Conservation (phyloP, 805 yeast species). For the Nakazawaea anatomiae region DNA sequence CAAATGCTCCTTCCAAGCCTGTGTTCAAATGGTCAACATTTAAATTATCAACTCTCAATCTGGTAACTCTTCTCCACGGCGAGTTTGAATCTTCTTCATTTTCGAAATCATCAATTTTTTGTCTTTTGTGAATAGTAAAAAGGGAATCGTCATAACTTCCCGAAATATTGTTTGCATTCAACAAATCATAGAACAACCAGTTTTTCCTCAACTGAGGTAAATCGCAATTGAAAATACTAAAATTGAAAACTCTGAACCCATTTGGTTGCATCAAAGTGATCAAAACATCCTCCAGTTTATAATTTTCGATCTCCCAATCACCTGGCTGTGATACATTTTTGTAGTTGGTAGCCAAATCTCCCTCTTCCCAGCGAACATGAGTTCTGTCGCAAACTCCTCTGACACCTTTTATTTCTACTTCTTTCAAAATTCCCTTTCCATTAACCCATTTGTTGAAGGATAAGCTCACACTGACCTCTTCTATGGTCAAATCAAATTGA, state of each 20-base stretch:
- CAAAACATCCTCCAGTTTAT: slow-evolving; percentile 78
- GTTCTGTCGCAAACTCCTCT: slow-evolving; percentile 92
- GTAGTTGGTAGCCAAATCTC: slow-evolving; percentile 79
- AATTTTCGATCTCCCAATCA: slow-evolving; percentile 86
- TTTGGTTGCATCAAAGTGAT: slow-evolving; percentile 79
- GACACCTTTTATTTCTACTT: slow-evolving; percentile 73
- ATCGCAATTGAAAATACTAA: slow-evolving; percentile 85
- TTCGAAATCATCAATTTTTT: slow-evolving; percentile 45
- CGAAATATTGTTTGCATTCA: slow-evolving; percentile 77
- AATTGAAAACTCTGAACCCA: slow-evolving; percentile 76
- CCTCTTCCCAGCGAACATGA: slow-evolving; percentile 75
- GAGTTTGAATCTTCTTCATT: slow-evolving; percentile 19
- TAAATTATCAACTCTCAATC: slow-evolving; percentile 80
- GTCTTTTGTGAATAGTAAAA: slow-evolving; percentile 84
- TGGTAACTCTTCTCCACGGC: slow-evolving; percentile 57
- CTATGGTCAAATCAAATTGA: slow-evolving; percentile 88
- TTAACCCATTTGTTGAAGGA: slow-evolving; percentile 84
- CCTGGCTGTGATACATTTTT: slow-evolving; percentile 72
- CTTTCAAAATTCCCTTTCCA: slow-evolving; percentile 83
- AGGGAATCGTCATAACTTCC: slow-evolving; percentile 92
- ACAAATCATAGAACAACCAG: slow-evolving; percentile 85
- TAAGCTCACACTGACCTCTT: slow-evolving; percentile 73
- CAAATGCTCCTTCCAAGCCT: slow-evolving; percentile 91
- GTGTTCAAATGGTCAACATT: slow-evolving; percentile 85
- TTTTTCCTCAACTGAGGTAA: slow-evolving; percentile 77